phyloP scores from a whole-genome alignment of 2,329 filamentous ascomycete genomes.

The Fusarium chlamydosporum region DNA sequence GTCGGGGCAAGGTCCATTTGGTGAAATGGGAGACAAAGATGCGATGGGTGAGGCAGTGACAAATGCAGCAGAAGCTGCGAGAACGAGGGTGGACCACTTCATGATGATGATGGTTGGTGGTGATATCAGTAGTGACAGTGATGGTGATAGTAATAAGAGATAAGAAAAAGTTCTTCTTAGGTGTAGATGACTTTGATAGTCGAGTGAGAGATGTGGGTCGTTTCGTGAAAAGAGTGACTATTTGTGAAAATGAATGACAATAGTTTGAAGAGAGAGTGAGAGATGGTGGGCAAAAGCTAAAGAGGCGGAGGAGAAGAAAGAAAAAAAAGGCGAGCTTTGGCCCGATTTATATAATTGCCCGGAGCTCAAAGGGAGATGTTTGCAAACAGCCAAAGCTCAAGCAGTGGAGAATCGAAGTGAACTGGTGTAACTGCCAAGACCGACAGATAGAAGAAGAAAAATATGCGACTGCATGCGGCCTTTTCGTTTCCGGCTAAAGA shows the following conservation, averaged over 20 bases:
- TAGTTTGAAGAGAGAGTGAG: conserved; percentile 8
- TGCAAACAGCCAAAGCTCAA: conserved; percentile 8
- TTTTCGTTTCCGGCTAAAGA: conserved; percentile 3
- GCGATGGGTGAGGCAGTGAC: conserved; percentile 33
- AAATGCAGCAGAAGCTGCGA: conserved; percentile 35
- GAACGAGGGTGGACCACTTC: conserved; percentile 44
- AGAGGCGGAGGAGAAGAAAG: neutral
- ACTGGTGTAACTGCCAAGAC: conserved; percentile 15
- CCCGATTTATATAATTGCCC: conserved; percentile 20
- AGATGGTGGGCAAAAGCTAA: neutral
- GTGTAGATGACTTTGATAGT: neutral
- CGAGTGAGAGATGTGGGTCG: conserved; percentile 1
- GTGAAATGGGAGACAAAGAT: conserved; percentile 51
- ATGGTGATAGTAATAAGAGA: neutral
- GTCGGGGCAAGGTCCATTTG: conserved; percentile 55
- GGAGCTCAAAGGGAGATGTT: conserved; percentile 6
- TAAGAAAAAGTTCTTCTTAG: neutral
- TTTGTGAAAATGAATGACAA: conserved; percentile 15
- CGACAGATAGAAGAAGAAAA: neutral
- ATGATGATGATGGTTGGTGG: conserved; percentile 22
- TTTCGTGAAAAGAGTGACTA: conserved; percentile 12
- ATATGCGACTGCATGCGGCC: conserved; percentile 10
- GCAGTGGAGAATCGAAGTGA: conserved; percentile 2
- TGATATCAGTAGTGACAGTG: neutral
- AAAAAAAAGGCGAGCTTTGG: conserved; percentile 7